Evolutionary conservation across 2,329 filamentous ascomycete species (phyloP).

Genomic region (Coniochaeta prunicola): DNA sequence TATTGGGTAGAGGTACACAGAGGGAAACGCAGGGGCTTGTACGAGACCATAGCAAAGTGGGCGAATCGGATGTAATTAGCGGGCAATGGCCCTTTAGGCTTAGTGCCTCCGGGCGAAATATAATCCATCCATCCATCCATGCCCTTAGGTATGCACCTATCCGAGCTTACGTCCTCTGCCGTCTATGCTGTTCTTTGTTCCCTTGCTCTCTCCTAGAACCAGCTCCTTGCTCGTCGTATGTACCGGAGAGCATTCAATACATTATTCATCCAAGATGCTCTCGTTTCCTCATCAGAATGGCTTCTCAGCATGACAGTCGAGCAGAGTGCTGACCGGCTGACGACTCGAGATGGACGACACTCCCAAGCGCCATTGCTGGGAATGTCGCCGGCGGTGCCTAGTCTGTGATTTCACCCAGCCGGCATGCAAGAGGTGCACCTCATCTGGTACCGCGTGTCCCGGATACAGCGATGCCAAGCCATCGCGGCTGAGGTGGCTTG

Average conservation of each 20-base stretch:
- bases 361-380: conserved; percentile 3
- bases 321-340: not conserved
- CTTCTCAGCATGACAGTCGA: not conserved
- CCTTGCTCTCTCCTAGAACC: not conserved
- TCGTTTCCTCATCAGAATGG: not conserved
- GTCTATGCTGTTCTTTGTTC: not conserved
- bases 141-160: not conserved
- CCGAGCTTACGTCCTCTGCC: not conserved
- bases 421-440: conserved; percentile 3
- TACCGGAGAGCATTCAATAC: not conserved
- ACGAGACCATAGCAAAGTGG: too few species aligned
- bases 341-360: not conserved
- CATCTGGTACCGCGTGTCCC: conserved; percentile 1
- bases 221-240: not conserved
- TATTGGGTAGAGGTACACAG: too few species aligned
- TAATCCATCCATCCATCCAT: too few species aligned
- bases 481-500: conserved; percentile 1
- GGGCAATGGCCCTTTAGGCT: too few species aligned
- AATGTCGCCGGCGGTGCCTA: conserved; percentile 2
- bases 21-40: too few species aligned
- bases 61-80: too few species aligned
- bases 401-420: conserved; percentile 3
- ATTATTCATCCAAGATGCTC: not conserved
- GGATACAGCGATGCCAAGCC: conserved; percentile 5
- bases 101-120: too few species aligned